phyloP scores from a whole-genome alignment of 1,284 basidiomycete species.

The Rhodotorula sp. region DNA sequence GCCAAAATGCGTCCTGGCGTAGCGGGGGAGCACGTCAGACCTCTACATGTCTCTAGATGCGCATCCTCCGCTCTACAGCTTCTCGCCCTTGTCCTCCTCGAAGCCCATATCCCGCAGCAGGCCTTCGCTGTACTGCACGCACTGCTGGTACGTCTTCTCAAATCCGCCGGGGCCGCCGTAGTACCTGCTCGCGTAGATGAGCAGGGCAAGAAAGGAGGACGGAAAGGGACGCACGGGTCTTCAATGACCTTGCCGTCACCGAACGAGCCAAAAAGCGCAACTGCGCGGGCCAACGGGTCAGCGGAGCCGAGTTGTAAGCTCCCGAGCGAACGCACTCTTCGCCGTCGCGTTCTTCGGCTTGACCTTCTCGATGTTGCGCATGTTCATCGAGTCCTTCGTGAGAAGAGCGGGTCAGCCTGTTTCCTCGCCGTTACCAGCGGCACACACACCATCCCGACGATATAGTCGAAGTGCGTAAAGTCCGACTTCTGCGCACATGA shows the following conservation, averaged over 20 bases:
- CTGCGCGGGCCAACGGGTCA: slow-evolving; percentile 5
- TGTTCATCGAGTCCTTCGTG: slow-evolving; percentile 30
- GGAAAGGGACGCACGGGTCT: slow-evolving; percentile 35
- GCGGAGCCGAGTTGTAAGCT: neutral
- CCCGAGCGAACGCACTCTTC: slow-evolving; percentile 8
- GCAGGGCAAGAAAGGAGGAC: too few species aligned
- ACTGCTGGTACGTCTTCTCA: slow-evolving; percentile 42
- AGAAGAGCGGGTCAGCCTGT: too few species aligned
- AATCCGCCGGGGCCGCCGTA: slow-evolving; percentile 38
- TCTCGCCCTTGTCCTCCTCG: slow-evolving; percentile 9
- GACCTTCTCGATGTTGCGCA: slow-evolving; percentile 38
- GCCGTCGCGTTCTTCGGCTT: slow-evolving; percentile 29
- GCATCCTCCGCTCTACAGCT: slow-evolving; percentile 13
- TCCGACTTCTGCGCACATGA: slow-evolving; percentile 22
- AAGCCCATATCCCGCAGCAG: slow-evolving; percentile 37
- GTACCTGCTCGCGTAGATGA: neutral
- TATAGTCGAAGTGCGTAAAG: slow-evolving; percentile 43
- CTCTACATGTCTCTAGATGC: neutral
- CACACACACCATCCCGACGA: slow-evolving; percentile 40
- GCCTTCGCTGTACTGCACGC: slow-evolving; percentile 37
- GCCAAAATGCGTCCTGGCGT: neutral
- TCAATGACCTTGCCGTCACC: slow-evolving; percentile 40
- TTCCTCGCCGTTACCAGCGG: too few species aligned
- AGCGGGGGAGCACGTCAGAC: neutral
- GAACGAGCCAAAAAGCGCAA: slow-evolving; percentile 40